Base-by-base conservation (phyloP, 2,329 filamentous ascomycete species). In the Calcarisporium arbuscula region DNA sequence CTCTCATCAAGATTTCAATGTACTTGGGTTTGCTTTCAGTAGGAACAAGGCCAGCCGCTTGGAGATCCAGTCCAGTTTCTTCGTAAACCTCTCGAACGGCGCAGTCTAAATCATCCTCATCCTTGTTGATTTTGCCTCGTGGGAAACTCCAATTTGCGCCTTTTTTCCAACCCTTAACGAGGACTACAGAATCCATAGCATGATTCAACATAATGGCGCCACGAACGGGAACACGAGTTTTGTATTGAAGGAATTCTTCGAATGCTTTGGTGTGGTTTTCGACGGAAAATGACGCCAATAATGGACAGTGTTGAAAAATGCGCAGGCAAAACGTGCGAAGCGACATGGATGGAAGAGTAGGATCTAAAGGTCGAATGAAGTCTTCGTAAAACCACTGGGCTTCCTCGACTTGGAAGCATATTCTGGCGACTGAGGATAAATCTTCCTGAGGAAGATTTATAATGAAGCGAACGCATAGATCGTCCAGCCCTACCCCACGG, bases 381-480 rank as follows among this genome's bases (percentile, higher is more conserved):
- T 98, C 92, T 70, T 98, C 92, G 76, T 98, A 98, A 64, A 94
- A 98, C 92, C 92, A 98, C 79, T 98, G 94, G 51, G 92, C 92
- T 64, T 98, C 94, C 63, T 98, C 92, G 49, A 98, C 85, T 64
- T 96, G 89, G 60, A 98, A 98, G 65, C 90, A 96, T 63, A 98
- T 92, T 55, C 92, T 83, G 56, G 88, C 86, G 38, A 95, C 85
- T 3, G 85, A 88, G 46, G 81, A 80, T 30, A 96, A 76, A 61
- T 98, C 92, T 61, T 92, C 87, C 45, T 85, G 74, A 29, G 94
- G 92, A 42, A 96, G 77, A 64, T 98, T 96, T 62, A 96, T 87
- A 56, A 98, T 90, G 65, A 98, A 98, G 57, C 94, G 87, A 59
- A 94, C 90, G 64, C 88, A 95, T 40, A 96, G 77, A 65, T 96